Conservation (phyloP, 495 filamentous ascomycete genomes). For the Lophium mytilinum region DNA sequence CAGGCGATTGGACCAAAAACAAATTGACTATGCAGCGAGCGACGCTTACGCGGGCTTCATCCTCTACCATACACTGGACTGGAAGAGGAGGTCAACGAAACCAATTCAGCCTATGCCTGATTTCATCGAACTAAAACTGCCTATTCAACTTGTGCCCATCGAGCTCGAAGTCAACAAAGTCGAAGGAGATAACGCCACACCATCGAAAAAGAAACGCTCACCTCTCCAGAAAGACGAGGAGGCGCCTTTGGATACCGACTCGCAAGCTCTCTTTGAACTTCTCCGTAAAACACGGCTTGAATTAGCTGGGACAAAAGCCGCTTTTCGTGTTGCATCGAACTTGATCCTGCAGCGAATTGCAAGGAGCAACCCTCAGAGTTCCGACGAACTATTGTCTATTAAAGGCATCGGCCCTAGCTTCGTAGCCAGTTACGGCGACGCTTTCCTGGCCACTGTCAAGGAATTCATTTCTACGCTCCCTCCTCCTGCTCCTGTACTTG, state of each 20-base stretch:
- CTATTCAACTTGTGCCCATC: constrained; percentile 41
- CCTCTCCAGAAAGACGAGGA: not conserved
- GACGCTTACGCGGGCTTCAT: constrained; percentile 77
- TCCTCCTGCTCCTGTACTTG: not conserved
- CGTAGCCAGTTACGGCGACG: not conserved
- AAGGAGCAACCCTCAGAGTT: not conserved
- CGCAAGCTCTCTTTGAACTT: not conserved
- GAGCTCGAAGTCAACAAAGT: not conserved
- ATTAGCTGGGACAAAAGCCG: not conserved
- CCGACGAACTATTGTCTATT: not conserved
- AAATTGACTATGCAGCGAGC: constrained; percentile 72
- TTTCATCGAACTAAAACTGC: constrained; percentile 55
- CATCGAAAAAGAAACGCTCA: not conserved
- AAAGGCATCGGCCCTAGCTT: not conserved
- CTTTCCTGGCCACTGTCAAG: not conserved
- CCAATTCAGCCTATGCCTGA: constrained; percentile 63
- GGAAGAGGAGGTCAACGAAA: constrained; percentile 52
- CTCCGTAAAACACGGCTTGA: not conserved
- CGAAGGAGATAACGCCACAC: not conserved
- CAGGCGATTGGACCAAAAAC: constrained; percentile 47
- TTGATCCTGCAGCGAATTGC: not conserved
- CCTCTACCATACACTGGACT: constrained; percentile 61
- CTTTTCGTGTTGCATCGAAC: not conserved
- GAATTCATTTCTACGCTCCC: not conserved
- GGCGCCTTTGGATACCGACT: not conserved